These are phyloP conservation scores for Boletus bicolor DNA, from an alignment of 768 basidiomycete species.

Conservation along the genomic window DNA sequence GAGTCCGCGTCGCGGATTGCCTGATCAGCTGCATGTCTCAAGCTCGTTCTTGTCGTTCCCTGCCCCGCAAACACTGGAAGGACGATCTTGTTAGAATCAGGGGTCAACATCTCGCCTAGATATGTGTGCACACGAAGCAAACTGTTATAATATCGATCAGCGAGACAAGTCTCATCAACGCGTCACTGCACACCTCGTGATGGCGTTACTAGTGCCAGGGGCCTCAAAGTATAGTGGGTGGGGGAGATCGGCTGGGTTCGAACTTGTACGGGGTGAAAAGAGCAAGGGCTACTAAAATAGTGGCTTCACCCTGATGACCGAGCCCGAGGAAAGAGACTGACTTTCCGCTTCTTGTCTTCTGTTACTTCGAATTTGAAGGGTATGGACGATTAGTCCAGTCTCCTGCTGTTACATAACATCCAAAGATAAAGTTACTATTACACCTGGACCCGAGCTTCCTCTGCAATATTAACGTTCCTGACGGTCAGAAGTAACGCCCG, in stretches of 20 bases:
- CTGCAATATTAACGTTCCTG: conserved; percentile 12
- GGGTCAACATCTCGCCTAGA: conserved; percentile 6
- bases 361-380: conserved; percentile 14
- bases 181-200: conserved; percentile 2
- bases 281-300: conserved; percentile 14
- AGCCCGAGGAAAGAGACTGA: conserved; percentile 16
- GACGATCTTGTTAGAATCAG: conserved; percentile 6
- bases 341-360: conserved; percentile 22
- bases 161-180: background rate
- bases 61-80: conserved; percentile 60
- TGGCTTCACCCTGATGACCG: background rate
- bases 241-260: conserved; percentile 2
- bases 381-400: conserved; percentile 6
- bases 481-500: conserved; percentile 4
- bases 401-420: conserved; percentile 23
- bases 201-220: background rate
- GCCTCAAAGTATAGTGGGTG: background rate
- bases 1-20: conserved; percentile 42
- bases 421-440: conserved; percentile 27
- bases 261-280: background rate
- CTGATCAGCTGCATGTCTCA: conserved; percentile 34
- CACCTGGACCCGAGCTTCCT: conserved; percentile 14
- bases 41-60: conserved; percentile 38
- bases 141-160: background rate
- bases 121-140: background rate